Evolutionary conservation across 352 stramenopile species (phyloP), one percentile per base, ranked within the genome.

Genomic region (Stramenopiles sp.): DNA sequence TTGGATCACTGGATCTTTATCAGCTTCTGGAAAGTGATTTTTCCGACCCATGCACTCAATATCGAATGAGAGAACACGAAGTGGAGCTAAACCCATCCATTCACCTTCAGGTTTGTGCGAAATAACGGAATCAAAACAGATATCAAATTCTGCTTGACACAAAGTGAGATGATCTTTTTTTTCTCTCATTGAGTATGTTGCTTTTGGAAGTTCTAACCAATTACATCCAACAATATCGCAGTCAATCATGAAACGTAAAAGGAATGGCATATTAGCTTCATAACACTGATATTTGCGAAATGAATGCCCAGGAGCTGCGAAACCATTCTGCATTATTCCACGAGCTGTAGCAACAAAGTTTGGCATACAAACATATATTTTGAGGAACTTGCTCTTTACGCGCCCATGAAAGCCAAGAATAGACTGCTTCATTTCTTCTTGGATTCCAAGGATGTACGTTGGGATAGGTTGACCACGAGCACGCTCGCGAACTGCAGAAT

Each of bases 191-290:
- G 61, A 49, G 54, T 93, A 99, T 2, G 61, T 85, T 2, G 60
- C 71, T 6, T 54, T 55, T 1, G 76, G 72, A 0, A 91, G 52
- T 46, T 89, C 81, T 17, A 97, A 45, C 85, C 85, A 99, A 50
- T 88, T 87, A 43, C 80, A 86, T 18, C 86, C 86, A 2, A 59
- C 63, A 44, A 99, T 90, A 19, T 86, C 63, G 34, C 74, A 58
- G 53, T 99, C 86, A 52, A 99, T 92, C 77, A 99, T 94, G 58
- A 90, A 99, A 5, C 86, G 71, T 45, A 99, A 59, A 7, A 96
- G 73, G 62, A 91, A 97, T 3, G 81, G 83, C 23, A 96, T 76
- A 57, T 99, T 97, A 51, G 66, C 87, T 56, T 99, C 86, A 62
- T 86, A 99, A 5, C 70, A 91, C 48, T 78, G 63, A 48, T 55